A percentile compares a stretch with the other conserved stretches of the same genome.
Conservation (phyloP, 768 basidiomycete species). For the Rickenella mellea region DNA sequence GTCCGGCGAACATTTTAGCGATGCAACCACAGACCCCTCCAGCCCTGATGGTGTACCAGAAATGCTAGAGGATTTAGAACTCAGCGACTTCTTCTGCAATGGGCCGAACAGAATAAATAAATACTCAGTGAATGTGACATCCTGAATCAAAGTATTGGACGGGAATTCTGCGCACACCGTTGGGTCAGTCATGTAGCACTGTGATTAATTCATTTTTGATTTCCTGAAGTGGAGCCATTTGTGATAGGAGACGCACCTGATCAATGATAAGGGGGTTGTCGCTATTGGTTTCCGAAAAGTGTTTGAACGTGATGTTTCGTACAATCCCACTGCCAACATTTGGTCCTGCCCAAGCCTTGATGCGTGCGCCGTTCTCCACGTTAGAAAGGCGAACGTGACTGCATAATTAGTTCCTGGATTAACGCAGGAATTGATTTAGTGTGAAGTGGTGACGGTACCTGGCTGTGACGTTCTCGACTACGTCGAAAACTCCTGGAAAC, state of each 20-base stretch:
- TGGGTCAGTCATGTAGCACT: slow-evolving; percentile 43
- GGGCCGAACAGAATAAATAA: slow-evolving; percentile 1
- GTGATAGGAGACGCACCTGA: slow-evolving; percentile 25
- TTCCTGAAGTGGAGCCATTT: not conserved
- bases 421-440: slow-evolving; percentile 1
- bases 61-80: slow-evolving; percentile 25
- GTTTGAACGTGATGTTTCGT: slow-evolving; percentile 44
- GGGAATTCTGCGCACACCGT: slow-evolving; percentile 42
- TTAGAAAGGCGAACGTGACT: slow-evolving; percentile 53
- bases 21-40: slow-evolving; percentile 38
- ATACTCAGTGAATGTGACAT: slow-evolving; percentile 46
- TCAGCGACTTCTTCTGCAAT: not conserved
- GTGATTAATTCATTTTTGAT: not conserved
- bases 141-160: slow-evolving; percentile 45
- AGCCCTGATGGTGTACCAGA: slow-evolving; percentile 45
- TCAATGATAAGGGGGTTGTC: slow-evolving; percentile 54
- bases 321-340: slow-evolving; percentile 51
- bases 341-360: slow-evolving; percentile 58
- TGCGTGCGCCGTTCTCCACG: slow-evolving; percentile 56
- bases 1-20: slow-evolving; percentile 47
- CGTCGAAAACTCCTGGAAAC: slow-evolving; percentile 39
- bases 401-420: not conserved
- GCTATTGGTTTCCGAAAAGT: slow-evolving; percentile 44
- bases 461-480: slow-evolving; percentile 50
- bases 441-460: not conserved